Evolutionary conservation across 306 rosid species (phyloP).

Genomic region (Ochetophila trinervis): DNA sequence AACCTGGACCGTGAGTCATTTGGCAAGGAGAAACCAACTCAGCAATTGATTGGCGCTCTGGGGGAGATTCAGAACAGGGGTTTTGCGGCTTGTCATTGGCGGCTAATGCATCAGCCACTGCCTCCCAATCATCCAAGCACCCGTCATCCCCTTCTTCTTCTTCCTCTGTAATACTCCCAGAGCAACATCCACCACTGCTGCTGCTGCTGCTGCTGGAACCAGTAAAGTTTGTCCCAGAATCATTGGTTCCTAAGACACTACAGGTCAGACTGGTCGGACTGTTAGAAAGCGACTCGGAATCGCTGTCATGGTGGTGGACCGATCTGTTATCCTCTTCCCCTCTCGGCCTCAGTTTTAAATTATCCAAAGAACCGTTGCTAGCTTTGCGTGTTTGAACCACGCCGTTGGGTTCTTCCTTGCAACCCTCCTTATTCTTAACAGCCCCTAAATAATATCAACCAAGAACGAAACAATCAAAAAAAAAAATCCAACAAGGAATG

Average conservation of each 20-base stretch:
- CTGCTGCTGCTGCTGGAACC: slow-evolving; percentile 52
- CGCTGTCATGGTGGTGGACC: slow-evolving; percentile 51
- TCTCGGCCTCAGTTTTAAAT: slow-evolving; percentile 42
- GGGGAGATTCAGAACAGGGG: slow-evolving; percentile 35
- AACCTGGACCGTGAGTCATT: slow-evolving; percentile 20
- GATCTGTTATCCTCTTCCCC: slow-evolving; percentile 46
- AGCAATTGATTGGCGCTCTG: slow-evolving; percentile 25
- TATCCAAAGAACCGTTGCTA: slow-evolving; percentile 38
- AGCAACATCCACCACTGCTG: slow-evolving; percentile 74
- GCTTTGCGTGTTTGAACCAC: slow-evolving; percentile 36
- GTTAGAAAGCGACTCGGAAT: slow-evolving; percentile 57
- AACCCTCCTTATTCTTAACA: slow-evolving; percentile 58
- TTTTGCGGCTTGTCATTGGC: slow-evolving; percentile 61
- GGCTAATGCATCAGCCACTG: slow-evolving; percentile 90
- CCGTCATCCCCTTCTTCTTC: slow-evolving; percentile 70
- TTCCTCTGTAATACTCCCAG: slow-evolving; percentile 78
- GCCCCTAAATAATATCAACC: slow-evolving; percentile 47
- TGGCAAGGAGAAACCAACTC: slow-evolving; percentile 36
- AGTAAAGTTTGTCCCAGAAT: slow-evolving; percentile 74
- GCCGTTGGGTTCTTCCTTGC: slow-evolving; percentile 48
- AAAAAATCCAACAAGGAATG: neutral
- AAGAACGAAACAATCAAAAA: neutral
- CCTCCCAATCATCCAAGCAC: slow-evolving; percentile 99
- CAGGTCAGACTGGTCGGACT: slow-evolving; percentile 57
- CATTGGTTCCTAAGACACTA: slow-evolving; percentile 53